Percentiles rank a stretch among this genome's conserved stretches.
These are phyloP conservation scores for Coccomyxa sp. DNA, from an alignment of 139 green algal species.

Conservation along the genomic window DNA sequence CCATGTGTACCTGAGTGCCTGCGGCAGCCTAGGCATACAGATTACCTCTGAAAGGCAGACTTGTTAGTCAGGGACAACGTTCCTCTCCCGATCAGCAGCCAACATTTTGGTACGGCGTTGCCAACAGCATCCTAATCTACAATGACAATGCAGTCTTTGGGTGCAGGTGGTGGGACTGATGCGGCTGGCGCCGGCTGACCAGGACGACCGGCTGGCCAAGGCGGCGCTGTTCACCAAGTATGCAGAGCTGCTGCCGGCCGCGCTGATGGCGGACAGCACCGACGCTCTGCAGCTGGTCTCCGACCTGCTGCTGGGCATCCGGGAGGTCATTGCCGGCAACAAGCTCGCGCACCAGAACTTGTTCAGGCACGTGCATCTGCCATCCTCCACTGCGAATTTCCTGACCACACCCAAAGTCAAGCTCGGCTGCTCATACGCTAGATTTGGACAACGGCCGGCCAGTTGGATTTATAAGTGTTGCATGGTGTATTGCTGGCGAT, in stretches of 20 bases:
- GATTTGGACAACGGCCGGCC: too few species aligned
- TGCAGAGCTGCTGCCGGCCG: conserved; percentile 18
- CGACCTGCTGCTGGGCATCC: conserved; percentile 30
- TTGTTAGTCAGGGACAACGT: too few species aligned
- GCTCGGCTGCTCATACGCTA: background rate
- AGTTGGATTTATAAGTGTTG: too few species aligned
- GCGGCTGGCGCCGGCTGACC: conserved; percentile 6
- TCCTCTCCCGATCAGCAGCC: too few species aligned
- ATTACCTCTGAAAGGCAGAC: too few species aligned
- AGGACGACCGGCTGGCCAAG: conserved; percentile 34
- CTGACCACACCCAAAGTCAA: background rate
- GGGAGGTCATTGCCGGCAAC: conserved; percentile 8
- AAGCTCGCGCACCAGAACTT: conserved; percentile 20
- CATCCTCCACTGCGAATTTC: background rate
- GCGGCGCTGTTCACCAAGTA: conserved; percentile 31
- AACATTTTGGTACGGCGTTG: too few species aligned
- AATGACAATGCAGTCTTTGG: too few species aligned
- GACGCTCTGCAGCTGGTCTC: conserved; percentile 15
- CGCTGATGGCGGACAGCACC: conserved; percentile 1
- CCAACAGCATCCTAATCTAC: too few species aligned
- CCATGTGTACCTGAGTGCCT: too few species aligned
- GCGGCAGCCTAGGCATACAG: too few species aligned
- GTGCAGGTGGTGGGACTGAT: conserved; percentile 40
- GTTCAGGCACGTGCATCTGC: conserved; percentile 18
- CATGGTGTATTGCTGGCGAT: too few species aligned